A percentile compares a stretch with the other conserved stretches of the same genome.
Evolutionary conservation across 176 grass and related monocot species (phyloP).

Genomic region (Musa beccarii): DNA sequence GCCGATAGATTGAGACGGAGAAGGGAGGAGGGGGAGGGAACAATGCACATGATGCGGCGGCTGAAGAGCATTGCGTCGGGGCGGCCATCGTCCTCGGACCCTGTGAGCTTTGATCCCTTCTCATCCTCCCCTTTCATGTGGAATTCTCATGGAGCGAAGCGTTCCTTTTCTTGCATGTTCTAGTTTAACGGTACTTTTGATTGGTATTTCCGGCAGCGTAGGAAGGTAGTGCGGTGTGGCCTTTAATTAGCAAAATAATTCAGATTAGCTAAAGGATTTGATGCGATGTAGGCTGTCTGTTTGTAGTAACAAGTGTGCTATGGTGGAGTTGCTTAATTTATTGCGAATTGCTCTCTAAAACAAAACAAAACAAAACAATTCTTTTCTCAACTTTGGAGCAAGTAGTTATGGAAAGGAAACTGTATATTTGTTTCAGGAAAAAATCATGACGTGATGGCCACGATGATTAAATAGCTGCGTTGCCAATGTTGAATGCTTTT

Average conservation of each 20-base stretch:
- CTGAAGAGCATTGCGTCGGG: conserved; percentile 92
- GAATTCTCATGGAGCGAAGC: not conserved
- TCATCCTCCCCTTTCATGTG: not conserved
- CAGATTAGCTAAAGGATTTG: not conserved
- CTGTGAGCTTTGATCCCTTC: conserved; percentile 38
- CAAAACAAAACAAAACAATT: too few species aligned
- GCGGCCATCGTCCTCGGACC: conserved; percentile 79
- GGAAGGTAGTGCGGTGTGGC: not conserved
- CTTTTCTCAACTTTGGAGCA: not conserved
- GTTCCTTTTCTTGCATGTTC: not conserved
- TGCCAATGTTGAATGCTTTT: not conserved
- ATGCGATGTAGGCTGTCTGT: not conserved
- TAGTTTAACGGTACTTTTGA: not conserved
- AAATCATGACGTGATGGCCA: not conserved
- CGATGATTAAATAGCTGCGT: not conserved
- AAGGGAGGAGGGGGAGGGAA: conserved; percentile 21
- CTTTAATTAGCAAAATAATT: not conserved
- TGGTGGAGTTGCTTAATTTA: too few species aligned
- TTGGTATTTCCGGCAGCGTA: not conserved
- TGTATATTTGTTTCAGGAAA: not conserved
- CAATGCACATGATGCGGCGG: conserved; percentile 97
- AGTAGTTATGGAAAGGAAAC: not conserved
- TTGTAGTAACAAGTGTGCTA: not conserved
- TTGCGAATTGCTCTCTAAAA: too few species aligned
- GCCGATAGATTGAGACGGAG: not conserved